phyloP scores from a whole-genome alignment of 495 filamentous ascomycete species.

The Xylaria bambusicola region DNA sequence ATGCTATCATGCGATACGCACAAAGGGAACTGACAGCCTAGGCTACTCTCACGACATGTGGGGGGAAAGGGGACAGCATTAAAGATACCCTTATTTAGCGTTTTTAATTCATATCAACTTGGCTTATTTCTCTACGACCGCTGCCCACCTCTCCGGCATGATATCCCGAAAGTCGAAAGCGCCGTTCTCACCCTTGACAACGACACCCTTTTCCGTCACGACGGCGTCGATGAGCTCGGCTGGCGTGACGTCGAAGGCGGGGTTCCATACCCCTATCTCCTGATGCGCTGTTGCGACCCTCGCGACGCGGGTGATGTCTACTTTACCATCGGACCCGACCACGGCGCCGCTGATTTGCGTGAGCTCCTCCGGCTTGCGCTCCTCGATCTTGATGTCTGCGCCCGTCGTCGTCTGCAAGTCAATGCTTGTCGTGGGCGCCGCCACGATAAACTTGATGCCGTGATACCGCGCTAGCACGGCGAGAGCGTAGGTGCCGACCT shows the following conservation, averaged over 20 bases:
- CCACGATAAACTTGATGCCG: slow-evolving; percentile 90
- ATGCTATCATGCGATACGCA: too few species aligned
- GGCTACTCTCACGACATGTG: neutral
- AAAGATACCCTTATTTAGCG: too few species aligned
- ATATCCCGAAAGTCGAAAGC: slow-evolving; percentile 66
- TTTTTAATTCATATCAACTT: neutral
- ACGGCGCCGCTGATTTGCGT: slow-evolving; percentile 74
- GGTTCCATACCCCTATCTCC: slow-evolving; percentile 88
- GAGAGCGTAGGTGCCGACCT: slow-evolving; percentile 93
- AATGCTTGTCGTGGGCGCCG: slow-evolving; percentile 91
- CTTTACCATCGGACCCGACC: slow-evolving; percentile 50
- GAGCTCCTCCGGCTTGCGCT: slow-evolving; percentile 75
- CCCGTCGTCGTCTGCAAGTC: slow-evolving; percentile 79
- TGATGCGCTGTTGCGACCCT: slow-evolving; percentile 80
- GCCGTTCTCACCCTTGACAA: slow-evolving; percentile 74
- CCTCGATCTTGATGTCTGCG: slow-evolving; percentile 80
- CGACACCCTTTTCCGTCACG: slow-evolving; percentile 87
- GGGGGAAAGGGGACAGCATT: neutral
- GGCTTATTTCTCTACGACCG: slow-evolving; percentile 21
- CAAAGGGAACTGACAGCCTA: too few species aligned
- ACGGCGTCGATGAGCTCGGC: slow-evolving; percentile 85
- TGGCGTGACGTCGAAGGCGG: slow-evolving; percentile 93
- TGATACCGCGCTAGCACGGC: slow-evolving; percentile 85
- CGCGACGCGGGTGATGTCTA: slow-evolving; percentile 57
- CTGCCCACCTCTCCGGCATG: slow-evolving; percentile 53